These are phyloP conservation scores for Cyamopsis tetragonoloba DNA, from an alignment of 306 rosid genomes.

Conservation along the genomic window DNA sequence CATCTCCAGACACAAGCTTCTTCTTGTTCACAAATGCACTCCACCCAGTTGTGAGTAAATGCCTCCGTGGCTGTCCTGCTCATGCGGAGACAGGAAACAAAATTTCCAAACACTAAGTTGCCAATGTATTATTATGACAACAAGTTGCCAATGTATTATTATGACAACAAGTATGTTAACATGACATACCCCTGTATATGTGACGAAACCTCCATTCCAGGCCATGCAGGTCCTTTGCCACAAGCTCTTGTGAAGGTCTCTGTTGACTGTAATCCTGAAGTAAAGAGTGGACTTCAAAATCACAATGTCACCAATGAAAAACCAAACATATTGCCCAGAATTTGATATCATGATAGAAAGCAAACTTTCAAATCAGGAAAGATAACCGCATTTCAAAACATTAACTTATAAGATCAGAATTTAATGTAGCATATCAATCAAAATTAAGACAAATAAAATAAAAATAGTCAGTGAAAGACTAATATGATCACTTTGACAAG, in stretches of 20 bases:
- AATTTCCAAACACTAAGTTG: not conserved
- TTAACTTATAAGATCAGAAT: not conserved
- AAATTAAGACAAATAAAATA: not conserved
- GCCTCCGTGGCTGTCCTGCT: slow-evolving; percentile 98
- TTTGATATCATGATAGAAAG: not conserved
- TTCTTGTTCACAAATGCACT: slow-evolving; percentile 99
- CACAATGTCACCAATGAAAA: not conserved
- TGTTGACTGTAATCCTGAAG: slow-evolving; percentile 84
- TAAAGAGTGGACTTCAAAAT: not conserved
- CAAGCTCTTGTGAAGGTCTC: slow-evolving; percentile 96
- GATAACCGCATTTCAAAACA: not conserved
- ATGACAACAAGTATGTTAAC: not conserved
- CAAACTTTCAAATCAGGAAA: not conserved
- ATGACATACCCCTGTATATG: slow-evolving; percentile 78
- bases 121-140: not conserved
- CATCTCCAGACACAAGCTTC: slow-evolving; percentile 97
- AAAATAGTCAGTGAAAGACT: not conserved
- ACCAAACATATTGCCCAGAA: not conserved
- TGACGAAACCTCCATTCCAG: slow-evolving; percentile 93
- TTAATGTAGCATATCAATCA: not conserved
- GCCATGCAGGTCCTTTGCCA: slow-evolving; percentile 95
- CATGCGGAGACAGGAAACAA: not conserved
- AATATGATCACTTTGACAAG: not conserved
- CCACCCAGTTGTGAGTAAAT: slow-evolving; percentile 99
- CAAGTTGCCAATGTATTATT: not conserved